phyloP scores from a whole-genome alignment of 495 filamentous ascomycete species.

The Aspergillus diversus region DNA sequence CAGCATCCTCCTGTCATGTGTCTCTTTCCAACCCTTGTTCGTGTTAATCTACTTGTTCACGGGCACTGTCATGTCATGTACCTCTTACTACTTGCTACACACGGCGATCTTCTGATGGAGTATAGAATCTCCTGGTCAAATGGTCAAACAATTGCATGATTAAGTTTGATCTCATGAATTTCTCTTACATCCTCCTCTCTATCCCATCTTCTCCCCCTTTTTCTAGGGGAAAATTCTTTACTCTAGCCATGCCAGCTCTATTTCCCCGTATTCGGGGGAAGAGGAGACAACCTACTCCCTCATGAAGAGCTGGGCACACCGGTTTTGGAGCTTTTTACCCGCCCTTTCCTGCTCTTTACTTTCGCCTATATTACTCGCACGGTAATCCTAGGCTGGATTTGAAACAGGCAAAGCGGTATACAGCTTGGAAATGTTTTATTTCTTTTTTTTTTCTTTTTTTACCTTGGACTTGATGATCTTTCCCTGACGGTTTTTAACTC shows the following conservation, averaged over 20 bases:
- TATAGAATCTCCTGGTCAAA: constrained; percentile 21
- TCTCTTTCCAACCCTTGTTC: constrained; percentile 29
- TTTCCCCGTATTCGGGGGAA: too few relatives aligned
- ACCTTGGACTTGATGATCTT: too few relatives aligned
- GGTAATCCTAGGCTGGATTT: background rate
- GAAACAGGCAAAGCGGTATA: background rate
- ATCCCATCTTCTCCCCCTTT: background rate
- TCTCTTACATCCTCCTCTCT: background rate
- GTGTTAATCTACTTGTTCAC: constrained; percentile 14
- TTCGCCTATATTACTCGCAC: too few relatives aligned
- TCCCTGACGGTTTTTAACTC: background rate
- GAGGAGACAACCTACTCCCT: too few relatives aligned
- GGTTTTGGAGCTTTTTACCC: too few relatives aligned
- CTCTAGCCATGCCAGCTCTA: too few relatives aligned
- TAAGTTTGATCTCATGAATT: constrained; percentile 24
- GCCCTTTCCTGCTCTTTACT: too few relatives aligned
- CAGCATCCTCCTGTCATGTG: constrained; percentile 13
- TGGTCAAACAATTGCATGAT: constrained; percentile 39
- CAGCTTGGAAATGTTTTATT: too few relatives aligned
- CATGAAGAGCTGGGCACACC: too few relatives aligned
- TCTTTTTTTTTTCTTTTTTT: too few relatives aligned
- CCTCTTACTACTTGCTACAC: background rate
- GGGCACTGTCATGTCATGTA: constrained; percentile 19
- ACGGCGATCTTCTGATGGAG: background rate
- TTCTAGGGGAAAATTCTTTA: too few relatives aligned